Base-by-base conservation (phyloP, 768 basidiomycete genomes). In the Phlebiopsis gigantea region DNA sequence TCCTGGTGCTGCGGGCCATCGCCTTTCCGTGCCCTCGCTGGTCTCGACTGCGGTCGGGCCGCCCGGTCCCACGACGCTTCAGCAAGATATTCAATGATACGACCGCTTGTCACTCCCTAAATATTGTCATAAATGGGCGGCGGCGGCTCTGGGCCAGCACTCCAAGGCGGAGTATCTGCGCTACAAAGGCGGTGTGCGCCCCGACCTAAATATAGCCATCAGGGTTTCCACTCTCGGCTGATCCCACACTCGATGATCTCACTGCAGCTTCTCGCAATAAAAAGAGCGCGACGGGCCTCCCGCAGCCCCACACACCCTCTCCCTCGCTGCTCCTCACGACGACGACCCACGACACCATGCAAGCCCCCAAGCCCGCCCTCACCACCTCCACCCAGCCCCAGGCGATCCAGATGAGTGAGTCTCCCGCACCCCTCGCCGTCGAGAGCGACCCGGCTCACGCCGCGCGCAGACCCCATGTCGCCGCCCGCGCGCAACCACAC, bases 381-480 rank as follows among this genome's bases (percentile, higher is more conserved):
- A 65, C 65, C 58, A 79, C 76, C 46, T 68, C 73, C 24, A 68
- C 72, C 65, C 85, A 88, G 71, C 85, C 85, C 22, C 77, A 79
- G 65, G 82, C 78, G 39, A 72, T 79, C 29, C 73, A 81, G 67
- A 87, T 87, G 86, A 80, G 86, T 85, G 60, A 45, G 84, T 78
- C 1, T 9, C 26, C 28, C 28, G 46, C 26, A 15, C 7, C 8
- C 14, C 12, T 12, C 26, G 7, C 26, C 25, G 25, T 19, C 28
- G 47, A 48, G 15, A 10, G 19, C 14, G 9, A 39, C n/a, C n/a
- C n/a, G 14, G 50, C 50, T 45, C 22, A 12, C n/a, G 34, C 42
- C 29, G 34, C 2, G 28, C 43, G 12, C 52, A 84, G 83, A 72
- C 61, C 73, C 75, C 5, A 76, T 78, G 72, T 77, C 73, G 66